A percentile compares a stretch with the other conserved stretches of the same genome.
Conservation (phyloP, 495 filamentous ascomycete species). For the Xeromyces bisporus region DNA sequence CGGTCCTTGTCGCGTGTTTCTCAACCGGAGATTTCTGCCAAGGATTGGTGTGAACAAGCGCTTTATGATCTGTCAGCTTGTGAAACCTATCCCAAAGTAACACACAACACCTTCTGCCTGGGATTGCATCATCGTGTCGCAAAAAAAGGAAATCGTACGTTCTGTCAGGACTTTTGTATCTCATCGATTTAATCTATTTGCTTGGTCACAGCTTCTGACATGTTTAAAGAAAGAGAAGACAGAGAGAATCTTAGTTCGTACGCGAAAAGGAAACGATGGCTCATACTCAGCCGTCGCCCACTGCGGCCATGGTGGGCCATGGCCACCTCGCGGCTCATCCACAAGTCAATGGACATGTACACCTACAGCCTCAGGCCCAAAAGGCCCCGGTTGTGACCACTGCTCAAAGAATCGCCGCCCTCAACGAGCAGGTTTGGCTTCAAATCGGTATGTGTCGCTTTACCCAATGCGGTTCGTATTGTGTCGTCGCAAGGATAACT, state of each 20-base stretch:
- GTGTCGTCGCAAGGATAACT: no score
- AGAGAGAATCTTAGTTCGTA: no score
- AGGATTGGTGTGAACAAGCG: background rate
- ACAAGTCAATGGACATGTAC: constrained; percentile 35
- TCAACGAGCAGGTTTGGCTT: constrained; percentile 87
- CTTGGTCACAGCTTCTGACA: no score
- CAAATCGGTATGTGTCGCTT: constrained; percentile 54
- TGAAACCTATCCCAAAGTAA: constrained; percentile 2
- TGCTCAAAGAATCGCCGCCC: constrained; percentile 40
- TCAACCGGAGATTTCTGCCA: background rate
- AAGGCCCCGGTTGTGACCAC: constrained; percentile 33
- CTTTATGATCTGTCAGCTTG: background rate
- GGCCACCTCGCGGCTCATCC: constrained; percentile 31
- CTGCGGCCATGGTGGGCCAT: constrained; percentile 33
- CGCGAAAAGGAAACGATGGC: constrained; percentile 27
- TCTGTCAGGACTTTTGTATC: no score
- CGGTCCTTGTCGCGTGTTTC: background rate
- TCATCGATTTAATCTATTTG: no score
- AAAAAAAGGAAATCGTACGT: no score
- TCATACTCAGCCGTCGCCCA: constrained; percentile 37
- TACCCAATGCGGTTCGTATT: no score
- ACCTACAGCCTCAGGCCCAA: constrained; percentile 35
- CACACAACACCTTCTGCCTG: constrained; percentile 6
- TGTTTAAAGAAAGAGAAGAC: no score
- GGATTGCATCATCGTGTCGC: constrained; percentile 29